Conservation (phyloP, 768 basidiomycete species). For the Jaapia argillacea region DNA sequence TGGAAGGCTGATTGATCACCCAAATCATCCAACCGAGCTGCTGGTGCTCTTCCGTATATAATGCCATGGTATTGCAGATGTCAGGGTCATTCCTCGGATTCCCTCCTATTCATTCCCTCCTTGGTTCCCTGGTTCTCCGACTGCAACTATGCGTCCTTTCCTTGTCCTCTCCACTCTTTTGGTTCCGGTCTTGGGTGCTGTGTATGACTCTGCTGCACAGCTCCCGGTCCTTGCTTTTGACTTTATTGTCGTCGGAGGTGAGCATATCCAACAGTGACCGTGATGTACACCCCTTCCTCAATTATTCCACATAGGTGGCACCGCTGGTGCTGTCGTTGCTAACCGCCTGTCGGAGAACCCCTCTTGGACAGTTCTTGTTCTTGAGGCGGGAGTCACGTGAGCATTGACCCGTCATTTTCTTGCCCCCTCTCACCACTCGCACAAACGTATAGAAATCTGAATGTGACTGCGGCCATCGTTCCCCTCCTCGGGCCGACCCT, state of each 20-base stretch:
- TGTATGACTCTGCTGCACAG: conserved; percentile 2
- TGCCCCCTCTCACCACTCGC: not conserved
- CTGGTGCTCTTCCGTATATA: too few relatives aligned
- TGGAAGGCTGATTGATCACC: too few relatives aligned
- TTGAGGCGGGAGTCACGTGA: conserved; percentile 11
- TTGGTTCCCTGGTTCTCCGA: too few relatives aligned
- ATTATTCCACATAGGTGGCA: conserved; percentile 4
- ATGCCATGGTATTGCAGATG: too few relatives aligned
- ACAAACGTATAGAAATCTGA: not conserved
- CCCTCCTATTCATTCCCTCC: too few relatives aligned
- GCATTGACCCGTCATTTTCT: not conserved
- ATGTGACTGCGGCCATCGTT: not conserved
- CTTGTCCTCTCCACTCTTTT: too few relatives aligned
- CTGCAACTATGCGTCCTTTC: too few relatives aligned
- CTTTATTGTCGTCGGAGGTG: conserved; percentile 6
- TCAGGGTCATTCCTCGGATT: too few relatives aligned
- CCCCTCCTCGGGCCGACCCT: not conserved
- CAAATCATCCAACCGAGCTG: too few relatives aligned
- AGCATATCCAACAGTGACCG: not conserved
- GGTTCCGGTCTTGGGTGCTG: too few relatives aligned
- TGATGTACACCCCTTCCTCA: not conserved
- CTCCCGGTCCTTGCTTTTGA: not conserved
- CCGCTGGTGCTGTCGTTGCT: conserved; percentile 10
- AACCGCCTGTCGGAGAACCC: conserved; percentile 8
- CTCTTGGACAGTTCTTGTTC: conserved; percentile 5